phyloP scores from a whole-genome alignment of 2,329 filamentous ascomycete genomes.

The Aspergillus sp. region DNA sequence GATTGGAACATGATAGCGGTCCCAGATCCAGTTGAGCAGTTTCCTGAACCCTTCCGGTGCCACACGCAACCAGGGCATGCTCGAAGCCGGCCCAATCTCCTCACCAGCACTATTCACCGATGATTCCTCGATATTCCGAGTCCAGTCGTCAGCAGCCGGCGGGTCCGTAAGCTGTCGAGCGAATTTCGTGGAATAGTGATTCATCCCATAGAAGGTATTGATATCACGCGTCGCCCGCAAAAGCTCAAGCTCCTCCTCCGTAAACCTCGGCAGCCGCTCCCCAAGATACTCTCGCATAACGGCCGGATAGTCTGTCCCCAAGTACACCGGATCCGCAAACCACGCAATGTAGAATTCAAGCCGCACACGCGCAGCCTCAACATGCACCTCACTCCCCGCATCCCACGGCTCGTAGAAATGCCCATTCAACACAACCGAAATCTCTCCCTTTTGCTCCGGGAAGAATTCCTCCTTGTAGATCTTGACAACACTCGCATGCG shows the following conservation, averaged over 20 bases:
- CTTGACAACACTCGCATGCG: constrained; percentile 5
- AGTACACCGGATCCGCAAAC: constrained; percentile 46
- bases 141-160: constrained; percentile 16
- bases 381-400: constrained; percentile 17
- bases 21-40: constrained; percentile 12
- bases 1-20: constrained; percentile 11
- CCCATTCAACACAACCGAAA: constrained; percentile 9
- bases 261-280: constrained; percentile 10
- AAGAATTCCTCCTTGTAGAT: constrained; percentile 6
- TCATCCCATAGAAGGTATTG: constrained; percentile 24
- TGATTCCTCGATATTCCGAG: constrained; percentile 16
- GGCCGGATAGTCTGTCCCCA: constrained; percentile 45
- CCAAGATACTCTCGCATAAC: constrained; percentile 25
- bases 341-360: constrained; percentile 37
- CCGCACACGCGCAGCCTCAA: constrained; percentile 26
- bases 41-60: constrained; percentile 15
- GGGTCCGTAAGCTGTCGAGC: constrained; percentile 6
- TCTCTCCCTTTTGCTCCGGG: constrained; percentile 1
- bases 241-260: not conserved
- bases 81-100: constrained; percentile 7
- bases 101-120: constrained; percentile 12
- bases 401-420: constrained; percentile 40
- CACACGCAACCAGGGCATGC: constrained; percentile 16
- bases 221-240: not conserved
- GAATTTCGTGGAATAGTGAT: constrained; percentile 22